Percentiles rank a stretch among this genome's conserved stretches.
phyloP scores from a whole-genome alignment of 2,329 filamentous ascomycete genomes.

The Teratosphaeriaceae sp. region DNA sequence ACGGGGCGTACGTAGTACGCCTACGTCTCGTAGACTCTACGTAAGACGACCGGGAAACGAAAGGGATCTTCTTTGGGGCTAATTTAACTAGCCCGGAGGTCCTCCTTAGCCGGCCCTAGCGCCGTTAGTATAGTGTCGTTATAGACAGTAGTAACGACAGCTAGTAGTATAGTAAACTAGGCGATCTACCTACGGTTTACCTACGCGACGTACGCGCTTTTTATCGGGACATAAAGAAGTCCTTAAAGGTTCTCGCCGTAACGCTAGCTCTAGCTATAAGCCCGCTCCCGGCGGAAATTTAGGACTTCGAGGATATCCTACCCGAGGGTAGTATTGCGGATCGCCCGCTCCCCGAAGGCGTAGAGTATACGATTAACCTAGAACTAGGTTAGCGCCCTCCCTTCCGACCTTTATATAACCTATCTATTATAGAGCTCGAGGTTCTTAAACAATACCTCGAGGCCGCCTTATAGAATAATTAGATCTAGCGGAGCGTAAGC shows the following conservation, averaged over 20 bases:
- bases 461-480: conserved; percentile 2
- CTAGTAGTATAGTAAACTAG: background rate
- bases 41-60: background rate
- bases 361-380: conserved; percentile 10
- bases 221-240: background rate
- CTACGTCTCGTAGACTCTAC: background rate
- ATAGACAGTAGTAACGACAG: background rate
- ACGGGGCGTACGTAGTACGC: background rate
- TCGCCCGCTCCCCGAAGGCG: background rate
- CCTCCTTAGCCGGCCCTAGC: background rate
- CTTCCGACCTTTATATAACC: conserved; percentile 7
- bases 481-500: conserved; percentile 6
- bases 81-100: background rate
- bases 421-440: conserved; percentile 9
- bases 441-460: conserved; percentile 3
- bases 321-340: background rate
- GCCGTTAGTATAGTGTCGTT: background rate
- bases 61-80: background rate
- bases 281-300: no score
- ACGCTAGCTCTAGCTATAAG: background rate
- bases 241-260: background rate
- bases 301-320: background rate
- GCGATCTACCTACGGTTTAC: background rate
- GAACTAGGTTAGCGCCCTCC: conserved; percentile 5
- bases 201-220: background rate